Evolutionary conservation across 1,284 basidiomycete genomes (phyloP).

Genomic region (Rhodotorula sp.): DNA sequence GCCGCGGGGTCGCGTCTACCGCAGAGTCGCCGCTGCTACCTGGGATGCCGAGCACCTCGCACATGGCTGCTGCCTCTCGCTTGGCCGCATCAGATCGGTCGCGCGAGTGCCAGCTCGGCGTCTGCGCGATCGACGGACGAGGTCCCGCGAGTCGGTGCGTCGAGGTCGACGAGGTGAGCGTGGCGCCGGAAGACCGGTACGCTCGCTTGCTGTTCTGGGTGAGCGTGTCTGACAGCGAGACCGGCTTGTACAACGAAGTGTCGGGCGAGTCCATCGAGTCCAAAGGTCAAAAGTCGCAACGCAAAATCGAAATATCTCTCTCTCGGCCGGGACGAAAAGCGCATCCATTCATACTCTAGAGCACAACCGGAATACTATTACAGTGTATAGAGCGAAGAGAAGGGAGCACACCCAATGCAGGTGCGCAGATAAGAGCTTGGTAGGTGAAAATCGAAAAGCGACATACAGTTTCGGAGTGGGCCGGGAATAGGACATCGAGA

Average conservation of each 20-base stretch:
- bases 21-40: not conserved
- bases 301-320: not conserved
- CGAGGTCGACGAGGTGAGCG: conserved; percentile 1
- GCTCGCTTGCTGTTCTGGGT: conserved; percentile 8
- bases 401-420: not conserved
- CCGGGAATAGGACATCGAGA: not conserved
- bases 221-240: conserved; percentile 30
- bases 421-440: too few relatives aligned
- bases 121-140: conserved; percentile 10
- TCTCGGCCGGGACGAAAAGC: not conserved
- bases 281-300: not conserved
- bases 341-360: not conserved
- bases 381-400: not conserved
- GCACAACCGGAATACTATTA: not conserved
- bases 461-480: too few relatives aligned
- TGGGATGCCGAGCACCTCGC: conserved; percentile 5
- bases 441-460: too few relatives aligned
- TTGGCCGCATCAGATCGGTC: conserved; percentile 14
- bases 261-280: conserved; percentile 19
- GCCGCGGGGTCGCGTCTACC: conserved; percentile 15
- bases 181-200: conserved; percentile 10
- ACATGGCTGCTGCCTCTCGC: conserved; percentile 18
- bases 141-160: not conserved
- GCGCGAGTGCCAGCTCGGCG: not conserved
- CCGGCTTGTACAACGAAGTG: conserved; percentile 21